Evolutionary conservation across 1,139 yeast genomes (phyloP).

Genomic region (Debaryomyces psychrophilus): DNA sequence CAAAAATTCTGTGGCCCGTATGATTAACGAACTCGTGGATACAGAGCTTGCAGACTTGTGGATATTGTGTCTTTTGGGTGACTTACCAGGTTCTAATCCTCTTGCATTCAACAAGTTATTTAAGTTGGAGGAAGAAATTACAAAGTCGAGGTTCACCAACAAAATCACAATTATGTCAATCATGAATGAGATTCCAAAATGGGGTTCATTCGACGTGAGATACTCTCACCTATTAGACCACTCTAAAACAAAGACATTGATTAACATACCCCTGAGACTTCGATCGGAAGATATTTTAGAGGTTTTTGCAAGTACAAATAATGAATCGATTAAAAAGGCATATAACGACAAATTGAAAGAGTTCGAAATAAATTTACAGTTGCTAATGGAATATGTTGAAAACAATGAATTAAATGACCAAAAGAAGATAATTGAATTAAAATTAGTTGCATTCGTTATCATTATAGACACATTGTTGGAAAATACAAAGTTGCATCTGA

Average conservation of each 20-base stretch:
- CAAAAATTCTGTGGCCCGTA: slow-evolving; percentile 19
- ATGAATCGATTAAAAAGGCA: slow-evolving; percentile 11
- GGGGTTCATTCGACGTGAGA: slow-evolving; percentile 32
- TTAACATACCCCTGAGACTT: background rate
- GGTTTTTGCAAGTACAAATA: slow-evolving; percentile 5
- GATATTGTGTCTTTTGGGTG: slow-evolving; percentile 34
- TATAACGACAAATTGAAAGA: slow-evolving; percentile 21
- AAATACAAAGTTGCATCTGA: slow-evolving; percentile 22
- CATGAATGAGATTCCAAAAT: slow-evolving; percentile 25
- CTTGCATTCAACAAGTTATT: slow-evolving; percentile 21
- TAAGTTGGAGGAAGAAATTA: slow-evolving; percentile 20
- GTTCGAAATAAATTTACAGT: slow-evolving; percentile 18
- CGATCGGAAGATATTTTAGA: background rate
- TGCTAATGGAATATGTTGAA: slow-evolving; percentile 16
- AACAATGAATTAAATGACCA: slow-evolving; percentile 8
- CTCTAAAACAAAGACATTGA: background rate
- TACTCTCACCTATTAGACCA: slow-evolving; percentile 26
- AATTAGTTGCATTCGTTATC: slow-evolving; percentile 27
- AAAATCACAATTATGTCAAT: slow-evolving; percentile 15
- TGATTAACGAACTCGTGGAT: slow-evolving; percentile 40
- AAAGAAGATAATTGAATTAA: slow-evolving; percentile 16
- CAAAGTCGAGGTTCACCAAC: slow-evolving; percentile 21
- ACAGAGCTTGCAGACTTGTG: slow-evolving; percentile 44
- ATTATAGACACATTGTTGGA: slow-evolving; percentile 22
- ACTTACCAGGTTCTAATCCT: slow-evolving; percentile 15